Conservation (phyloP, 352 stramenopile genomes). For the Peronospora farinosa region DNA sequence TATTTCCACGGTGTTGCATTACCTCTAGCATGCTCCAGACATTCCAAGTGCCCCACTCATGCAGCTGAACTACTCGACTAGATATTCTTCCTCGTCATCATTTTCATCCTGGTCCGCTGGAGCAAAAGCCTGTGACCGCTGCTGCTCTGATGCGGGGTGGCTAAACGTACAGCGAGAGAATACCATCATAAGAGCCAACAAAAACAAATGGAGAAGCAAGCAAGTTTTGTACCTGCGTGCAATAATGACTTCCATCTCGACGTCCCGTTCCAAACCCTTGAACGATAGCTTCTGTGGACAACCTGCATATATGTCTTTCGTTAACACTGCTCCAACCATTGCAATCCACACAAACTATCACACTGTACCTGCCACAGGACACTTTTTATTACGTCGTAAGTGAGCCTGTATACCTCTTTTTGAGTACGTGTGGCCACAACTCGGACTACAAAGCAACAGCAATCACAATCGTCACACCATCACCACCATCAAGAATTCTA, state of each 20-base stretch:
- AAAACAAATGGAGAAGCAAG: background rate
- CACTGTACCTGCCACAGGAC: conserved; percentile 58
- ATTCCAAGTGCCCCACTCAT: too few relatives aligned
- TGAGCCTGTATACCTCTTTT: conserved; percentile 68
- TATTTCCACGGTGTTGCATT: too few relatives aligned
- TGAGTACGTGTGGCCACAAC: conserved; percentile 77
- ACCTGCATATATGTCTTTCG: conserved; percentile 26
- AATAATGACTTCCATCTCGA: conserved; percentile 84
- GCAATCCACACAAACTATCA: background rate
- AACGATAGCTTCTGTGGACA: conserved; percentile 59
- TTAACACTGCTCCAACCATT: conserved; percentile 1
- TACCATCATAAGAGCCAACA: background rate
- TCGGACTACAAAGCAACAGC: conserved; percentile 36
- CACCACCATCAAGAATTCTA: background rate
- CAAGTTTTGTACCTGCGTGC: conserved; percentile 34
- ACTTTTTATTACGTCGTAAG: conserved; percentile 67
- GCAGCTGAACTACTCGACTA: conserved; percentile 46
- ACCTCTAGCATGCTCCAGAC: too few relatives aligned
- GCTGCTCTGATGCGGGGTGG: conserved; percentile 35
- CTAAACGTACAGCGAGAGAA: conserved; percentile 12
- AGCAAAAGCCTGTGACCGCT: conserved; percentile 26
- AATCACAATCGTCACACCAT: background rate
- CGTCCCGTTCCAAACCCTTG: conserved; percentile 64
- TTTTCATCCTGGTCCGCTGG: conserved; percentile 36
- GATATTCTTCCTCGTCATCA: conserved; percentile 65